phyloP scores from a whole-genome alignment of 179 eudicot species.

The Gypsophila paniculata region DNA sequence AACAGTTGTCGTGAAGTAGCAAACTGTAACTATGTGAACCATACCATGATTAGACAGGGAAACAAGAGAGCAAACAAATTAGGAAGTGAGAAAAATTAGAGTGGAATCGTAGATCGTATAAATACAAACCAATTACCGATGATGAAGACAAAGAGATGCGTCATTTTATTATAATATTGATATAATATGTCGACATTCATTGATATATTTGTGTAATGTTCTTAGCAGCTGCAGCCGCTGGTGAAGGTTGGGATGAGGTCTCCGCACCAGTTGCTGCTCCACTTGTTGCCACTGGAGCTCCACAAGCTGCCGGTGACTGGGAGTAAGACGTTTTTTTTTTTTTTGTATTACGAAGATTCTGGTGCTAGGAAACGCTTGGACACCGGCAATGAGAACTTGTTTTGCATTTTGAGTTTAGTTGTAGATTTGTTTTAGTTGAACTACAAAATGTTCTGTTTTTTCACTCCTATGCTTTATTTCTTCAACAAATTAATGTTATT shows the following conservation, averaged over 20 bases:
- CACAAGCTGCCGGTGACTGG: neutral
- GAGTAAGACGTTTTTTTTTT: neutral
- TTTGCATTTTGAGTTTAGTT: slow-evolving; percentile 9
- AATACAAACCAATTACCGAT: too few relatives aligned
- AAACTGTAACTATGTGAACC: too few relatives aligned
- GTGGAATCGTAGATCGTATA: too few relatives aligned
- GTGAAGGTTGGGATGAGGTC: slow-evolving; percentile 4
- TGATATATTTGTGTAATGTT: neutral
- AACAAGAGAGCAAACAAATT: too few relatives aligned
- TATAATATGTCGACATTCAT: too few relatives aligned
- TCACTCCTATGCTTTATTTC: neutral
- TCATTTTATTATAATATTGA: too few relatives aligned
- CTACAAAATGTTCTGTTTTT: neutral
- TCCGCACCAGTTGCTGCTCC: neutral
- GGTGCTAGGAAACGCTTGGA: slow-evolving; percentile 1
- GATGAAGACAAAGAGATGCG: neutral
- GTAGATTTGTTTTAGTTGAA: slow-evolving; percentile 1
- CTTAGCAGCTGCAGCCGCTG: neutral
- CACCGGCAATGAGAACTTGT: neutral
- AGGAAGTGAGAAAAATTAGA: too few relatives aligned
- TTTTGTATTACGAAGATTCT: neutral
- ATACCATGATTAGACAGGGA: too few relatives aligned
- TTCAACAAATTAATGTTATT: neutral
- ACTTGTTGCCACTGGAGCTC: neutral
- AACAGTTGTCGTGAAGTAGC: too few relatives aligned